Percentiles rank a stretch among this genome's conserved stretches.
phyloP scores from a whole-genome alignment of 2,329 filamentous ascomycete genomes.

The Alternaria infectoria region DNA sequence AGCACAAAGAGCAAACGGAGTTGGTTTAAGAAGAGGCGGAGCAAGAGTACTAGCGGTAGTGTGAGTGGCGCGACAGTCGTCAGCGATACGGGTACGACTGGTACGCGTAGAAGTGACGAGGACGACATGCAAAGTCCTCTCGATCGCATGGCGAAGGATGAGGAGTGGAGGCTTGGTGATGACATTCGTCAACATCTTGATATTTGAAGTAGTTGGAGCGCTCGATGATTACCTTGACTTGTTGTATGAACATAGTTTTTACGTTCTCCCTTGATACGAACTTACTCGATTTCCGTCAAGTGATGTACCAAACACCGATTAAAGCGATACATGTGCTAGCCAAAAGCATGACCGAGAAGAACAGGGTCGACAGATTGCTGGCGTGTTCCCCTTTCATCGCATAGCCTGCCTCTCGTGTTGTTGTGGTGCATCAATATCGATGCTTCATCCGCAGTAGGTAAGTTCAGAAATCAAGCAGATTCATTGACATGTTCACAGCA shows the following conservation, averaged over 20 bases:
- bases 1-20: conserved; percentile 41
- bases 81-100: conserved; percentile 36
- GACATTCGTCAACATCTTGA: conserved; percentile 85
- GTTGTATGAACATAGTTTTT: not conserved
- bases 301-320: not conserved
- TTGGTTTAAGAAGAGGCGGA: conserved; percentile 47
- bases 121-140: conserved; percentile 60
- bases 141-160: conserved; percentile 57
- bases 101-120: conserved; percentile 48
- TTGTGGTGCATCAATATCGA: not conserved
- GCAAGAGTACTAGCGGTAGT: conserved; percentile 37
- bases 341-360: not conserved
- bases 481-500: not conserved
- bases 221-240: not conserved
- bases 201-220: conserved; percentile 20
- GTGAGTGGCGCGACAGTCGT: conserved; percentile 39
- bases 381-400: not conserved
- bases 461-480: not conserved
- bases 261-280: not conserved
- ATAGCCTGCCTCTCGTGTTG: not conserved
- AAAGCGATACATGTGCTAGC: not conserved
- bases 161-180: conserved; percentile 80
- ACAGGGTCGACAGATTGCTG: not conserved
- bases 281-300: not conserved
- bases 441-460: not conserved